Evolutionary conservation across 108 stramenopile genomes (phyloP).

Genomic region (Fistulifera solaris): DNA sequence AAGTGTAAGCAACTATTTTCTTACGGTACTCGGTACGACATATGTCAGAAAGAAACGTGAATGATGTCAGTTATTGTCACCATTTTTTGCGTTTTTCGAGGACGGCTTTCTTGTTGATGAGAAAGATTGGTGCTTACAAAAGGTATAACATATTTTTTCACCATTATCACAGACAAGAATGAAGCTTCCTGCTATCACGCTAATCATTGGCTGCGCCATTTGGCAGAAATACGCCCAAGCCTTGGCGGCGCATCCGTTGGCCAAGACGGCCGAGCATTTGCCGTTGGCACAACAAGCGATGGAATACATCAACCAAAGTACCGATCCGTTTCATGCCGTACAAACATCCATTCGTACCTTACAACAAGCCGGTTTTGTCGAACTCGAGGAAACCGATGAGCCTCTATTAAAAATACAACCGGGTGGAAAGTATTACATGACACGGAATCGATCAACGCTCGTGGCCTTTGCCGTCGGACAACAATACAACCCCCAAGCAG

Average conservation of each 20-base stretch:
- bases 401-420: slow-evolving; percentile 10
- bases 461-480: slow-evolving; percentile 91
- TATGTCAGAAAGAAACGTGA: no score
- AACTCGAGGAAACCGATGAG: slow-evolving; percentile 35
- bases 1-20: no score
- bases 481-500: slow-evolving; percentile 36
- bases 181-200: no score
- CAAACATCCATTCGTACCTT: slow-evolving; percentile 41
- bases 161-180: no score
- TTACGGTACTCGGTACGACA: no score
- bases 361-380: slow-evolving; percentile 48
- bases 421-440: slow-evolving; percentile 91
- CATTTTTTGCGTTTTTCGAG: no score
- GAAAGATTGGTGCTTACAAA: no score
- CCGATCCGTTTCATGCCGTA: slow-evolving; percentile 77
- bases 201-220: no score
- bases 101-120: no score
- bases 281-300: slow-evolving; percentile 60
- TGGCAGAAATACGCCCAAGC: background rate
- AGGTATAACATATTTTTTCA: no score
- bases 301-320: slow-evolving; percentile 53
- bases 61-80: no score
- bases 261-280: slow-evolving; percentile 28
- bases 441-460: slow-evolving; percentile 84
- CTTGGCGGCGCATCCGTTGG: slow-evolving; percentile 15